phyloP scores from a whole-genome alignment of 2,329 filamentous ascomycete genomes.

The Xylaria polymorpha region DNA sequence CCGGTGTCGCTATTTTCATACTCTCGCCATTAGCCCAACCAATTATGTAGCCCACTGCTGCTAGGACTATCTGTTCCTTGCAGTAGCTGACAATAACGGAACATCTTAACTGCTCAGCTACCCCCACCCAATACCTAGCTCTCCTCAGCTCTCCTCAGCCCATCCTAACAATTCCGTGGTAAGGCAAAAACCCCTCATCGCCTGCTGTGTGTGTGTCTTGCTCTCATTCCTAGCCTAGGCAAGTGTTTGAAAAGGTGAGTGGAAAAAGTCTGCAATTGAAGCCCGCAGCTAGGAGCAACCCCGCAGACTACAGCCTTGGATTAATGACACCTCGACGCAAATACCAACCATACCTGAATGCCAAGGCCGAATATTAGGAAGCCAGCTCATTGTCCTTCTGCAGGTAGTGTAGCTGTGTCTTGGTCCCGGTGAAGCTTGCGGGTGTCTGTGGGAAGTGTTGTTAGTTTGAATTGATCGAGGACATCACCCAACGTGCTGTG shows the following conservation, averaged over 20 bases:
- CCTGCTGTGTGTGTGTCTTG: neutral
- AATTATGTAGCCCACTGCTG: neutral
- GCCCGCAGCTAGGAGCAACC: neutral
- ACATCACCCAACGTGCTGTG: neutral
- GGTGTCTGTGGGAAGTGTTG: neutral
- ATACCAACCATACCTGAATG: neutral
- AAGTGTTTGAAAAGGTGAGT: neutral
- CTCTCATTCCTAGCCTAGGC: conserved; percentile 5
- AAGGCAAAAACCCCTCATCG: neutral
- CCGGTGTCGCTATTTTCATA: neutral
- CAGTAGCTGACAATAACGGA: conserved; percentile 21
- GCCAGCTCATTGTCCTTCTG: neutral
- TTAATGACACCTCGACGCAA: neutral
- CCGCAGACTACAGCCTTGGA: neutral
- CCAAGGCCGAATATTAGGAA: neutral
- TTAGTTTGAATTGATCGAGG: no score
- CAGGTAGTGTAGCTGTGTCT: neutral
- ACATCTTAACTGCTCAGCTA: conserved; percentile 21
- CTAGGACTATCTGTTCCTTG: conserved; percentile 4
- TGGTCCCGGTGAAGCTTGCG: neutral
- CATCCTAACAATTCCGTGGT: neutral
- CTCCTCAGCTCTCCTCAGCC: conserved; percentile 29
- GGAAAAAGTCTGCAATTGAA: neutral
- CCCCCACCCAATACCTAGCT: conserved; percentile 4
- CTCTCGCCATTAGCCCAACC: conserved; percentile 7